These are phyloP conservation scores for Talaromyces pinophilus DNA, from an alignment of 2,329 filamentous ascomycete genomes.

Conservation along the genomic window DNA sequence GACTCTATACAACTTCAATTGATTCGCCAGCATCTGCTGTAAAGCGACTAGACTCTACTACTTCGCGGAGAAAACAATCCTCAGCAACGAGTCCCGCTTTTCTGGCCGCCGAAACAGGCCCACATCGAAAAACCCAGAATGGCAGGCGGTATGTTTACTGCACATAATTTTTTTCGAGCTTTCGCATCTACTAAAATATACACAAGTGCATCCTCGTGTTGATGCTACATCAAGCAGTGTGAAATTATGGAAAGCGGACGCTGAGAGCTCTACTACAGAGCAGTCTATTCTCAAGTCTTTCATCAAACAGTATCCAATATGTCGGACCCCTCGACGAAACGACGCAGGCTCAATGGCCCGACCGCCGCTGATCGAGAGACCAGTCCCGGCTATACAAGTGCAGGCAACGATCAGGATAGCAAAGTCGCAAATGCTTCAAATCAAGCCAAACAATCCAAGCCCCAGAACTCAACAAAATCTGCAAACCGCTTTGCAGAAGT, in stretches of 20 bases:
- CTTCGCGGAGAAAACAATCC: neutral
- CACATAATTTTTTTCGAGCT: conserved; percentile 15
- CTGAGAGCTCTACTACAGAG: neutral
- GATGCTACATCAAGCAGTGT: neutral
- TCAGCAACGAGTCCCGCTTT: neutral
- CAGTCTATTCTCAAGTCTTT: neutral
- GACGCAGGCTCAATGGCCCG: conserved; percentile 22
- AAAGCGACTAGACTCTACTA: neutral
- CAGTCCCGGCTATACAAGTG: neutral
- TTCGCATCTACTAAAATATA: neutral
- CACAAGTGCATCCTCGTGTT: neutral
- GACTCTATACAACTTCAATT: neutral
- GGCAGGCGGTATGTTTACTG: conserved; percentile 16
- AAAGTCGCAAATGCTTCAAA: neutral
- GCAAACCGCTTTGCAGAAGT: conserved; percentile 36
- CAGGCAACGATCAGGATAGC: conserved; percentile 2
- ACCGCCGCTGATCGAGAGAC: neutral
- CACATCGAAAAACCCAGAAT: conserved; percentile 2
- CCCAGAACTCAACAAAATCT: conserved; percentile 6
- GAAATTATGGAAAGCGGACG: neutral
- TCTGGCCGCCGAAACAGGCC: conserved; percentile 8
- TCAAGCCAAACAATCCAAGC: conserved; percentile 23
- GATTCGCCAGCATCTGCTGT: neutral
- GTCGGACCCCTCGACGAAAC: conserved; percentile 19
- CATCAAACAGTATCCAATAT: neutral